phyloP scores from a whole-genome alignment of 108 stramenopile genomes.

The Ochromonas danica region DNA sequence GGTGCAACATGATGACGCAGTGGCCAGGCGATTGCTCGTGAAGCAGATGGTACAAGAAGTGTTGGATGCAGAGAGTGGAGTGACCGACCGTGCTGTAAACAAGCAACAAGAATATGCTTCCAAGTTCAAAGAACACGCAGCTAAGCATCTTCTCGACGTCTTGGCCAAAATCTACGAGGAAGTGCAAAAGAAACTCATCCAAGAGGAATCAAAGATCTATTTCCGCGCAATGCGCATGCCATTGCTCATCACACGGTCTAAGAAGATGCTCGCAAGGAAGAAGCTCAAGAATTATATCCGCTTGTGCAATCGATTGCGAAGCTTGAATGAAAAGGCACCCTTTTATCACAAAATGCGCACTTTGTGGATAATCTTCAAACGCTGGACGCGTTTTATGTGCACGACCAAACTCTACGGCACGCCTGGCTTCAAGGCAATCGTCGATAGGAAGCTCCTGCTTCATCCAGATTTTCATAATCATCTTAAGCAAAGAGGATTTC shows the following conservation, averaged over 20 bases:
- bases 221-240: slow-evolving; percentile 2
- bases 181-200: neutral
- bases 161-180: neutral
- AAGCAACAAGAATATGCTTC: neutral
- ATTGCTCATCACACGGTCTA: neutral
- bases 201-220: slow-evolving; percentile 3
- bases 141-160: neutral
- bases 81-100: neutral
- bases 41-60: neutral
- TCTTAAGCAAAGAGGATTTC: neutral
- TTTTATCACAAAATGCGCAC: neutral
- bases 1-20: neutral
- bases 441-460: neutral
- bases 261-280: neutral
- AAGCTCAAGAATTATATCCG: neutral
- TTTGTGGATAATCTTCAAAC: slow-evolving; percentile 28
- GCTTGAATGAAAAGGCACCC: neutral
- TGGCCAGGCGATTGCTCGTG: neutral
- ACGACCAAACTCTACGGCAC: neutral
- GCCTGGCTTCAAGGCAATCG: neutral
- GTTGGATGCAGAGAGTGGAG: neutral
- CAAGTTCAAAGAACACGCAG: slow-evolving; percentile 8
- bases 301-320: neutral
- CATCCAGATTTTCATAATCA: neutral
- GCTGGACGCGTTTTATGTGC: neutral